Evolutionary conservation across 2,329 filamentous ascomycete genomes (phyloP), one percentile per base, ranked within the genome.

Genomic region (Penicillium sp.): DNA sequence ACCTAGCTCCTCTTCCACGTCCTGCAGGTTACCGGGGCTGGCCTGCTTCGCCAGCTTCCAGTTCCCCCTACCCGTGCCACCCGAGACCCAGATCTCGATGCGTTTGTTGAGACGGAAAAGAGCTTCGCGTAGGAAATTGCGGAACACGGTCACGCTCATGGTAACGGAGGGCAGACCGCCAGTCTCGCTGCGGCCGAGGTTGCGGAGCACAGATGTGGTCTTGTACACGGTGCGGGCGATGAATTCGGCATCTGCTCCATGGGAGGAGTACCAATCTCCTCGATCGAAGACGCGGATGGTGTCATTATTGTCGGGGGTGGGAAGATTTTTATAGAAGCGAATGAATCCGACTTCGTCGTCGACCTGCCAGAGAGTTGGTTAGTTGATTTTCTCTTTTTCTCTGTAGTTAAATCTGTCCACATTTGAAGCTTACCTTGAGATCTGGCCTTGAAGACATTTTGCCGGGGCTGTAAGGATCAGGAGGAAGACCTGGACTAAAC

Each of bases 331-430:
- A 77, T 94, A 98, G 74, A 89, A 95, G 59, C 85, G 88, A 73
- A 97, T 96, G 76, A 98, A 98, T 57, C 91, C 89, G 64, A 85
- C 84, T 75, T 98, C 93, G 66, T 98, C 93, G 63, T 98, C 94
- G 66, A 97, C 88, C 86, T 90, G 29, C 18, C 11, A 35, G 14
- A 16, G 14, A 16, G 38, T 8, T 50, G 34, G 55, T 51, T 50
- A 42, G 32, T 29, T 40, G 28, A 34, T 26, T 9, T n/a, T n/a
- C n/a, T n/a, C n/a, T n/a, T n/a, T n/a, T 3, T 37, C 23, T 18
- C 23, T 27, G 18, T 6, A 6, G 24, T 2, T 13, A 22, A 28
- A 5, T n/a, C 10, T 14, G 14, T 1, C 10, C 6, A 16, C 24
- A n/a, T 14, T 4, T n/a, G 7, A 6, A 22, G 39, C 47, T 32